Base-by-base conservation (phyloP, 108 stramenopile genomes). In the Schizochytrium sp. region DNA sequence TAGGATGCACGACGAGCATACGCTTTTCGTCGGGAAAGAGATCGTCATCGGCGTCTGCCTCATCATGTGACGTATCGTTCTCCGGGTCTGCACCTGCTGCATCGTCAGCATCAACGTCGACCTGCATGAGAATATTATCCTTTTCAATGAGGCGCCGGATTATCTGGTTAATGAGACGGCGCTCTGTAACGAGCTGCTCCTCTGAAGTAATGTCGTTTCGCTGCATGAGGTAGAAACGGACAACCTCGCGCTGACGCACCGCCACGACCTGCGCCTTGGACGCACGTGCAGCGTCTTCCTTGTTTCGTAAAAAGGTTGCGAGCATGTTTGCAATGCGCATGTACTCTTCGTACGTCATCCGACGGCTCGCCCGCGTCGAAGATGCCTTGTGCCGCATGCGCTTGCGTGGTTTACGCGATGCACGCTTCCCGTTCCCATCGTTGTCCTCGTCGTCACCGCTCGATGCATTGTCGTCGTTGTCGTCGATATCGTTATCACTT, bases 201-300 rank as follows among this genome's bases (percentile, higher is more conserved):
- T 95, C 57, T 19, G 96, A 95, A 83, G 95, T 96, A 57, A 98
- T 94, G 58, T 96, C 94, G 18, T 88, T 76, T 44, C 95, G 89
- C 90, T 97, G 95, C 43, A 93, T 92, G 72, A 97, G 88, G 92
- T 98, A 98, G 97, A 97, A 98, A 57, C 95, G 94, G 5, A 97
- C 92, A 29, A 94, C 91, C 55, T 97, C 90, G 12, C 93, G 90
- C 97, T 97, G 97, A 5, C 93, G 96, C 63, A 96, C 57, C 55
- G 93, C 94, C n/a, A 89, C 89, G n/a, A 4, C 58, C 63, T 90
- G 44, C 76, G 87, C 53, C 72, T 63, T 89, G 60, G 51, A 83
- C 51, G 91, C 92, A 10, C 63, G 63, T 25, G 89, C 94, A 58
- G 95, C 96, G 12, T 92, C 90, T 88, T 99, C 98, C 76, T 94